A percentile compares a stretch with the other conserved stretches of the same genome.
Conservation (phyloP, 306 rosid genomes). For the Abrus pulchellus region DNA sequence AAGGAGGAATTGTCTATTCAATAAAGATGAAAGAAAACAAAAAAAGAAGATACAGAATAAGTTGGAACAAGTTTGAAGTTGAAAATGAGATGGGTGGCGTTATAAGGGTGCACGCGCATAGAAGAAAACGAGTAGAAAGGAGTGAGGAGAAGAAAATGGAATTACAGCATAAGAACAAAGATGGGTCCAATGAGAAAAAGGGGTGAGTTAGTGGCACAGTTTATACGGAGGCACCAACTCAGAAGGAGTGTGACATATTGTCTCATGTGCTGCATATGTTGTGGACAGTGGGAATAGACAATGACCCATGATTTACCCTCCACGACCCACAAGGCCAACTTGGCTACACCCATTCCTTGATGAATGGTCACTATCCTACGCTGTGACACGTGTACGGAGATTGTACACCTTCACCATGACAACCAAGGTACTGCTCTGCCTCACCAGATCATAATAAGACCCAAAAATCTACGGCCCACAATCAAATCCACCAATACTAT, state of each 20-base stretch:
- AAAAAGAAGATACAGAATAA: background rate
- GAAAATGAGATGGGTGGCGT: background rate
- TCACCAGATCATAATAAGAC: slow-evolving; percentile 1
- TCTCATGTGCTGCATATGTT: slow-evolving; percentile 43
- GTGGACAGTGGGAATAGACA: slow-evolving; percentile 45
- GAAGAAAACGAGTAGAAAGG: background rate
- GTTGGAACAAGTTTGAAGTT: background rate
- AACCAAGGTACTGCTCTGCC: slow-evolving; percentile 3
- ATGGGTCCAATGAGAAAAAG: slow-evolving; percentile 19
- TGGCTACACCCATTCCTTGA: slow-evolving; percentile 11
- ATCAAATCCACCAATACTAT: background rate
- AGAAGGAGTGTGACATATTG: slow-evolving; percentile 47
- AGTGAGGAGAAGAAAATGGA: background rate
- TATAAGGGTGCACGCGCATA: slow-evolving; percentile 15
- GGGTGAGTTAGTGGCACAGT: slow-evolving; percentile 24
- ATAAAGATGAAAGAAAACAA: background rate
- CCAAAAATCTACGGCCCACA: slow-evolving; percentile 30
- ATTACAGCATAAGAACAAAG: background rate
- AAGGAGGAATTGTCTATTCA: background rate
- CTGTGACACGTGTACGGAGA: slow-evolving; percentile 48
- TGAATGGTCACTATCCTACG: slow-evolving; percentile 46
- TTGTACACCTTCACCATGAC: slow-evolving; percentile 41
- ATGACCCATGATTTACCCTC: slow-evolving; percentile 44
- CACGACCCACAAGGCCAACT: slow-evolving; percentile 33
- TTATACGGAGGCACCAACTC: background rate